A percentile compares a stretch with the other conserved stretches of the same genome.
Evolutionary conservation across 2,329 filamentous ascomycete genomes (phyloP).

Genomic region (Alternaria sp.): DNA sequence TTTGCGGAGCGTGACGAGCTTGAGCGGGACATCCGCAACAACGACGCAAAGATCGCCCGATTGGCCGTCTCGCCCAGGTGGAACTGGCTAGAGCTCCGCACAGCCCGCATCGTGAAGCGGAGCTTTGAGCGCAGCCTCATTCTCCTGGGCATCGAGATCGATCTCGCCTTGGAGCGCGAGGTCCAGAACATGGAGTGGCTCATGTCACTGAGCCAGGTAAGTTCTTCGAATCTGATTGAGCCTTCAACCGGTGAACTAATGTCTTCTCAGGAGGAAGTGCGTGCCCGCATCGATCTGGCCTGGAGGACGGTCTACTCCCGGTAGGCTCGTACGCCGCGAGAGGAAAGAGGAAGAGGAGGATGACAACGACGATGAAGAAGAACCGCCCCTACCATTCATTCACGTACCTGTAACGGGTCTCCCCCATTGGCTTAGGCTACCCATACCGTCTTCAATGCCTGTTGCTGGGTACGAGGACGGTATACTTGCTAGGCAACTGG

Average conservation of each 20-base stretch:
- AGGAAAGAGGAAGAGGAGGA: neutral
- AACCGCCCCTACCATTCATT: neutral
- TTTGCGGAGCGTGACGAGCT: neutral
- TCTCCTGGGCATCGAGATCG: neutral
- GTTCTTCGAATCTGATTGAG: neutral
- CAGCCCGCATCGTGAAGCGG: neutral
- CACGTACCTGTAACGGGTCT: constrained; percentile 3
- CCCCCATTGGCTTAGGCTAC: neutral
- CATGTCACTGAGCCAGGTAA: neutral
- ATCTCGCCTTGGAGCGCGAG: neutral
- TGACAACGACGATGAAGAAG: neutral
- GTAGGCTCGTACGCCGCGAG: neutral
- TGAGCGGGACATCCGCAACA: neutral
- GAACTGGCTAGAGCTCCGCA: neutral
- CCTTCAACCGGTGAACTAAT: neutral
- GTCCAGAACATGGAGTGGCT: neutral
- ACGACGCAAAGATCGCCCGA: neutral
- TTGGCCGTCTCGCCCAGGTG: neutral
- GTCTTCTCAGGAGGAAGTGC: neutral
- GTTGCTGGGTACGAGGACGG: neutral
- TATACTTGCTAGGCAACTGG: constrained; percentile 3
- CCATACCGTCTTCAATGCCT: neutral
- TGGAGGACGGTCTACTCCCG: neutral
- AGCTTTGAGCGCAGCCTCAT: neutral
- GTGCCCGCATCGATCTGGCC: neutral